Conservation (phyloP, 1,139 yeast genomes). For the Yamadazyma dendronema region DNA sequence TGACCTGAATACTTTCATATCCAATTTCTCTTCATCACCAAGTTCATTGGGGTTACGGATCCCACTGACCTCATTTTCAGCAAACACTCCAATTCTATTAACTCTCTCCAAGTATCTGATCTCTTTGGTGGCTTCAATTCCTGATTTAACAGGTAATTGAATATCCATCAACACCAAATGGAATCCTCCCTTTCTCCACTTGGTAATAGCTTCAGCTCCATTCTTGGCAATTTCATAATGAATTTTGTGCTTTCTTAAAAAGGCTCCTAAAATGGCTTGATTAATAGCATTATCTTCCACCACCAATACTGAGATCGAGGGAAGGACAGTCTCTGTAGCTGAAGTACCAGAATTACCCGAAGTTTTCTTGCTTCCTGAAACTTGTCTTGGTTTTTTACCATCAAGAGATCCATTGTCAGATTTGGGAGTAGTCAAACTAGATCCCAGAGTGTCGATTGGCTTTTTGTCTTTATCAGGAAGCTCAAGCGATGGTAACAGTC, state of each 20-base stretch:
- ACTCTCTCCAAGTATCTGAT: constrained; percentile 79
- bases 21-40: constrained; percentile 45
- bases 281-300: constrained; percentile 96
- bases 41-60: constrained; percentile 22
- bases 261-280: constrained; percentile 91
- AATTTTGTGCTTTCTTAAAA: constrained; percentile 80
- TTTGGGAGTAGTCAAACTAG: neutral
- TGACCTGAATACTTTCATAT: constrained; percentile 63
- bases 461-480: neutral
- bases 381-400: constrained; percentile 9
- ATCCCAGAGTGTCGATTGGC: neutral
- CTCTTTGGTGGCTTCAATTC: constrained; percentile 88
- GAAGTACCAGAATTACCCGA: constrained; percentile 8
- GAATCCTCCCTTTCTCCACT: constrained; percentile 90
- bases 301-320: constrained; percentile 84
- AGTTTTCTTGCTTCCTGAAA: constrained; percentile 15
- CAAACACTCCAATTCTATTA: constrained; percentile 80
- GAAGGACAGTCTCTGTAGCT: constrained; percentile 43
- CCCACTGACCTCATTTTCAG: constrained; percentile 39
- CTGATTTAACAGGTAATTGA: constrained; percentile 90
- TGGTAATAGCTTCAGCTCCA: constrained; percentile 89
- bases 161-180: constrained; percentile 94
- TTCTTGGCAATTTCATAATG: constrained; percentile 84
- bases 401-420: neutral
- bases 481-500: neutral